Percentiles rank a stretch among this genome's conserved stretches.
phyloP scores from a whole-genome alignment of 2,329 filamentous ascomycete genomes.

The Aspergillus sp. region DNA sequence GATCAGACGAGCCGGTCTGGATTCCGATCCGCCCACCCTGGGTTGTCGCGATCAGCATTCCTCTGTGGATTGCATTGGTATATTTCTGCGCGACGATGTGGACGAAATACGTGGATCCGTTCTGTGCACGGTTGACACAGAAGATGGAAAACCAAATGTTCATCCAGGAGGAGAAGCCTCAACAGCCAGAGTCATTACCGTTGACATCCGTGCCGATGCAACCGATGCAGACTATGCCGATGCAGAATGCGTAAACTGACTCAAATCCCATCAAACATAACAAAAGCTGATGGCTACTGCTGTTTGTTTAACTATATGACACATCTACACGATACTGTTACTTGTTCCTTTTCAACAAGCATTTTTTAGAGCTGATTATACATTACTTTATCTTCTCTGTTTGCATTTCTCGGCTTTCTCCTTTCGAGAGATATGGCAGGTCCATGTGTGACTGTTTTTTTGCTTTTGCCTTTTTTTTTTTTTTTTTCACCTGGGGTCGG shows the following conservation, averaged over 20 bases:
- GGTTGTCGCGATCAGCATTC: slow-evolving; percentile 45
- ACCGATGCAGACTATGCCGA: slow-evolving; percentile 23
- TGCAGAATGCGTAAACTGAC: neutral
- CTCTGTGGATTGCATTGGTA: slow-evolving; percentile 48
- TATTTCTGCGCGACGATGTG: slow-evolving; percentile 52
- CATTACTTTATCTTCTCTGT: neutral
- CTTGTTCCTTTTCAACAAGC: neutral
- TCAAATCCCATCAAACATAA: neutral
- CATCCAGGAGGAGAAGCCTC: slow-evolving; percentile 41
- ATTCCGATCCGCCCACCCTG: slow-evolving; percentile 41
- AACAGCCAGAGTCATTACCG: slow-evolving; percentile 16
- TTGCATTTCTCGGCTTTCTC: neutral
- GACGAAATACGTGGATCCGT: slow-evolving; percentile 54
- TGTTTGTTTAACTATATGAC: neutral
- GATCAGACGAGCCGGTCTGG: slow-evolving; percentile 41
- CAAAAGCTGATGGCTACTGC: neutral
- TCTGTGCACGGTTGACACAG: slow-evolving; percentile 50
- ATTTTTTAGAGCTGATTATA: neutral
- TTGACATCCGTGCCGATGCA: slow-evolving; percentile 28
- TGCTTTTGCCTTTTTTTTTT: neutral
- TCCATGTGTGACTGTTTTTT: neutral
- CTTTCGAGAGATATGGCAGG: neutral
- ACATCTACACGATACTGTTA: slow-evolving; percentile 3
- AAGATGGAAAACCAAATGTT: slow-evolving; percentile 52
- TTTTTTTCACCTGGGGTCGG: neutral